Conservation (phyloP, 768 basidiomycete genomes). For the Lanmaoa rubissima region DNA sequence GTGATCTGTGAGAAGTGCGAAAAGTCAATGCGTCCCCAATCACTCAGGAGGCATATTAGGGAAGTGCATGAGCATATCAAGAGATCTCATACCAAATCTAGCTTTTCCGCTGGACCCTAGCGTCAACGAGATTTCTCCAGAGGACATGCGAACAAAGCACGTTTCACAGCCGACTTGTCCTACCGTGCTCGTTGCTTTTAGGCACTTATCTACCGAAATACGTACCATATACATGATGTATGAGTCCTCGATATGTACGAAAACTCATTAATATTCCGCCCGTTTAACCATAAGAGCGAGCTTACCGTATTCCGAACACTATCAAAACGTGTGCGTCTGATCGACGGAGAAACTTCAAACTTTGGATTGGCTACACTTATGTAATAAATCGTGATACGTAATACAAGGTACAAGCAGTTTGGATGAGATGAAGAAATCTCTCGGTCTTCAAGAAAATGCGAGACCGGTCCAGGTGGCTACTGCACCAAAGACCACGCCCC, state of each 20-base stretch:
- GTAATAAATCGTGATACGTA: neutral
- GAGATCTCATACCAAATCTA: conserved; percentile 6
- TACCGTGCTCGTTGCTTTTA: neutral
- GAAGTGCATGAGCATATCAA: conserved; percentile 22
- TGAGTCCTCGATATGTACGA: neutral
- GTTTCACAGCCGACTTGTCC: neutral
- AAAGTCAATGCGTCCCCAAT: conserved; percentile 17
- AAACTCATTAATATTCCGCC: neutral
- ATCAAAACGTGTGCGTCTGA: neutral
- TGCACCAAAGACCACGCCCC: conserved; percentile 59
- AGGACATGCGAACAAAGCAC: conserved; percentile 8
- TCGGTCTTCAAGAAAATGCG: conserved; percentile 43
- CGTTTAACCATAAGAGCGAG: neutral
- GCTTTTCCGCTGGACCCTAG: neutral
- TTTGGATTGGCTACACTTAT: neutral
- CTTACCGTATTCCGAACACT: neutral
- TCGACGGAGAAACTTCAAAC: neutral
- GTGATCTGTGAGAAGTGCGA: conserved; percentile 8
- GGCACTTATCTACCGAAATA: neutral
- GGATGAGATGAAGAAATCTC: neutral
- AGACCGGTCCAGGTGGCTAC: conserved; percentile 60
- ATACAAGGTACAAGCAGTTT: neutral
- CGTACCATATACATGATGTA: conserved; percentile 1
- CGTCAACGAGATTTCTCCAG: neutral
- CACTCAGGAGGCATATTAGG: conserved; percentile 15